Conservation (phyloP, 345 rosid species). For the Fremontodendron californicum region DNA sequence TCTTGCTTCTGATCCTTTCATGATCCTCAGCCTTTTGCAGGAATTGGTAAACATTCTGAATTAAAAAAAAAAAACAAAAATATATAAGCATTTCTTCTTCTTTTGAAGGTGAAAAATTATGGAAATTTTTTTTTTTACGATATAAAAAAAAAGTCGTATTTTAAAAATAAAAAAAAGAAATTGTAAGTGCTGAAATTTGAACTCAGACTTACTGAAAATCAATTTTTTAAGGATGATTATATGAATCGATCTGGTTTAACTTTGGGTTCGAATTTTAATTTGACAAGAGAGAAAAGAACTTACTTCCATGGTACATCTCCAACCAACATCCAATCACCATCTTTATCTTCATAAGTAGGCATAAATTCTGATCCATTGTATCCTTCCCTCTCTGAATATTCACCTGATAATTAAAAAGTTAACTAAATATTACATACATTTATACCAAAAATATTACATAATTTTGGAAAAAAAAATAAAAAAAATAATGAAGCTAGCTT, state of each 20-base stretch:
- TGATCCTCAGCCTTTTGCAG: slow-evolving; percentile 55
- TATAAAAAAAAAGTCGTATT: no score
- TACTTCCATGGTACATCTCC: slow-evolving; percentile 86
- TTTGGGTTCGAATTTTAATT: no score
- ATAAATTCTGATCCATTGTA: slow-evolving; percentile 55
- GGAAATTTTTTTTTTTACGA: no score
- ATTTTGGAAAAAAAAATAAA: not conserved
- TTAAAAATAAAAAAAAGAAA: not conserved
- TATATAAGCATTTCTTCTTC: not conserved
- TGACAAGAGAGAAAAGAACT: not conserved
- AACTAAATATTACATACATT: not conserved
- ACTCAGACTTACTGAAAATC: no score
- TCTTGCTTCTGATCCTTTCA: slow-evolving; percentile 57
- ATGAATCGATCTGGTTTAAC: no score
- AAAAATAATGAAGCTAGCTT: not conserved
- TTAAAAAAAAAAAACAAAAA: not conserved
- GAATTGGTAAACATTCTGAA: slow-evolving; percentile 46
- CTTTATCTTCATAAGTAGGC: slow-evolving; percentile 74
- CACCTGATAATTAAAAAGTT: slow-evolving; percentile 20
- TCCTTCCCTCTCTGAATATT: slow-evolving; percentile 49
- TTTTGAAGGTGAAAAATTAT: no score
- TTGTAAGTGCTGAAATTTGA: no score
- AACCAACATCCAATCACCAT: slow-evolving; percentile 74
- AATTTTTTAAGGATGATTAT: no score
- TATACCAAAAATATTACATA: not conserved